Percentiles rank a stretch among this genome's conserved stretches.
These are phyloP conservation scores for Teratosphaeria gauchensis DNA, from an alignment of 2,329 filamentous ascomycete genomes.

Conservation along the genomic window DNA sequence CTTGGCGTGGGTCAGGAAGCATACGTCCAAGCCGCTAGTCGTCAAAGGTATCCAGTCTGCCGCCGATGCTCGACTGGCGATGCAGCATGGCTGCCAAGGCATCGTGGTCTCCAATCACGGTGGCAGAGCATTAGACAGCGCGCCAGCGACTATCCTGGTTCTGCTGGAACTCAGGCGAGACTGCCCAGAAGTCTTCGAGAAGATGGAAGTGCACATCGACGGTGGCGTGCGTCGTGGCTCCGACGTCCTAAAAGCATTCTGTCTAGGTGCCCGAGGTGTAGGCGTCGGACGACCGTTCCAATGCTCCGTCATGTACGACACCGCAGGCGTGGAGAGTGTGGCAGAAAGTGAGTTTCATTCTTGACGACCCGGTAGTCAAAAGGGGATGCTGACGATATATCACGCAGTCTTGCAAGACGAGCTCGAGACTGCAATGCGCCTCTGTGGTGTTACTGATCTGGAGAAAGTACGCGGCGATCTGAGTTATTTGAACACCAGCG, in stretches of 20 bases:
- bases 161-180: conserved; percentile 53
- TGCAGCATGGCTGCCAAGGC: conserved; percentile 34
- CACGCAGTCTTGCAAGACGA: conserved; percentile 44
- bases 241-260: conserved; percentile 58
- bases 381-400: not conserved
- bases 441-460: conserved; percentile 54
- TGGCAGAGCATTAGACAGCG: conserved; percentile 40
- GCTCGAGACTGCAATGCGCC: conserved; percentile 55
- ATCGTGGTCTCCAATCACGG: conserved; percentile 46
- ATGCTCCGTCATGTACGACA: conserved; percentile 52
- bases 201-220: conserved; percentile 55
- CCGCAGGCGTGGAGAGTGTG: conserved; percentile 41
- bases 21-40: conserved; percentile 44
- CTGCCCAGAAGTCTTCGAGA: conserved; percentile 51
- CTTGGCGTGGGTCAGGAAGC: conserved; percentile 32
- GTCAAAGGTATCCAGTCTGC: conserved; percentile 36
- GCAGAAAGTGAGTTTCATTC: conserved; percentile 43
- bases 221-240: conserved; percentile 55
- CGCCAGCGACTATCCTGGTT: conserved; percentile 46
- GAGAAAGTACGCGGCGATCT: conserved; percentile 52
- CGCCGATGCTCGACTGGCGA: conserved; percentile 34
- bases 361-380: not conserved
- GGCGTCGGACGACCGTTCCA: conserved; percentile 54
- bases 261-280: conserved; percentile 52
- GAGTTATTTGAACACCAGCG: conserved; percentile 41